These are phyloP conservation scores for Chrysanthemum lavandulifolium DNA, from an alignment of 129 eudicot genomes.

Conservation along the genomic window DNA sequence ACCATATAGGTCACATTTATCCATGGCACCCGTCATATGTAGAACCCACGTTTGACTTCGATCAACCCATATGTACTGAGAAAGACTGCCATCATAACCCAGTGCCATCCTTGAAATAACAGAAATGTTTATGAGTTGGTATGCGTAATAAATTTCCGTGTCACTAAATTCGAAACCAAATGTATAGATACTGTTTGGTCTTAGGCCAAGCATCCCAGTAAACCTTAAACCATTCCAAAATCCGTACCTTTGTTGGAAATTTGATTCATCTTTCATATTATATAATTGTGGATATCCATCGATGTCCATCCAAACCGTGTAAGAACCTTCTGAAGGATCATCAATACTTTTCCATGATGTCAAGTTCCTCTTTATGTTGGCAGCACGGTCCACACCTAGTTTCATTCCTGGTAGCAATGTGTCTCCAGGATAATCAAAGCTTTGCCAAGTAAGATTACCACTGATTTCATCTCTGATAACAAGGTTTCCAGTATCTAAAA, in stretches of 20 bases:
- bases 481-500: conserved; percentile 30
- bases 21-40: background rate
- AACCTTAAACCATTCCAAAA: conserved; percentile 41
- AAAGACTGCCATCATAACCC: background rate
- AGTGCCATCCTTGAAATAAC: conserved; percentile 20
- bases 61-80: background rate
- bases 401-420: conserved; percentile 39
- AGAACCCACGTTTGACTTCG: background rate
- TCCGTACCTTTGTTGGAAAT: conserved; percentile 19
- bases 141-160: conserved; percentile 14
- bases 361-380: background rate
- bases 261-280: background rate
- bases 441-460: conserved; percentile 30
- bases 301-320: conserved; percentile 15
- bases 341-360: conserved; percentile 39
- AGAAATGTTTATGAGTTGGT: background rate
- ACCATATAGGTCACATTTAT: background rate
- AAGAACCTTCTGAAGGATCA: conserved; percentile 33
- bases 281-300: conserved; percentile 31
- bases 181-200: background rate
- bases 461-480: conserved; percentile 6
- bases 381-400: conserved; percentile 25
- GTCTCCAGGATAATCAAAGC: conserved; percentile 38
- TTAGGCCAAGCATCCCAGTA: conserved; percentile 10
- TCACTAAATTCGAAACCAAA: conserved; percentile 8